These are phyloP conservation scores for Grammothele lineata DNA, from an alignment of 768 basidiomycete species.

Conservation along the genomic window DNA sequence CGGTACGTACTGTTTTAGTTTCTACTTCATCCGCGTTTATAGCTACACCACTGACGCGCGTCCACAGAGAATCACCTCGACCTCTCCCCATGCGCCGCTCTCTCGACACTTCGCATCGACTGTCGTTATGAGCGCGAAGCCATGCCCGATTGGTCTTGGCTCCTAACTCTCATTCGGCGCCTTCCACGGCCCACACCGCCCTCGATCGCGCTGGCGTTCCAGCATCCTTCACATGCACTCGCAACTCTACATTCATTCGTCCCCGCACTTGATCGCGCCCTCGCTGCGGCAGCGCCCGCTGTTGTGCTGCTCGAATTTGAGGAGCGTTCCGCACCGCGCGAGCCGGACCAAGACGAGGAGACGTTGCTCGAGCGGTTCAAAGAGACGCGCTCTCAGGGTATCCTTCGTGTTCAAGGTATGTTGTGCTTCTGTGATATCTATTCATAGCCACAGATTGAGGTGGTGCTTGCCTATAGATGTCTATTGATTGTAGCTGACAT, in stretches of 20 bases:
- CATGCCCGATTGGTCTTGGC: slow-evolving; percentile 15
- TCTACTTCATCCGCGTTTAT: not conserved
- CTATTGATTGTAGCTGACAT: too few relatives aligned
- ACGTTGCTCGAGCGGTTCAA: slow-evolving; percentile 2
- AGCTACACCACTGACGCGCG: too few relatives aligned
- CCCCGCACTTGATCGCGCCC: slow-evolving; percentile 3
- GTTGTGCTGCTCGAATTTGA: slow-evolving; percentile 9
- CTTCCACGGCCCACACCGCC: slow-evolving; percentile 2
- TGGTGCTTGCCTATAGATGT: too few relatives aligned
- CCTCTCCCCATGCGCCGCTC: slow-evolving; percentile 5
- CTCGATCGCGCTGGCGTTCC: slow-evolving; percentile 8
- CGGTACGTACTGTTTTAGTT: not conserved
- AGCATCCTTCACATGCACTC: slow-evolving; percentile 10
- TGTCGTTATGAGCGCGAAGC: slow-evolving; percentile 6
- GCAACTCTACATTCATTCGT: slow-evolving; percentile 9
- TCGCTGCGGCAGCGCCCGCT: not conserved
- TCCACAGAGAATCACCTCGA: slow-evolving; percentile 6
- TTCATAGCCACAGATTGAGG: too few relatives aligned
- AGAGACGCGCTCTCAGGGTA: not conserved
- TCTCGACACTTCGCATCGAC: slow-evolving; percentile 12
- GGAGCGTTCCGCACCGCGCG: not conserved
- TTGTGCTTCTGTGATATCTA: too few relatives aligned
- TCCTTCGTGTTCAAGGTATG: too few relatives aligned
- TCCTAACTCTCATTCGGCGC: slow-evolving; percentile 10
- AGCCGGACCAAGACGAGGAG: slow-evolving; percentile 1